Percentiles rank a stretch among this genome's conserved stretches.
Evolutionary conservation across 768 basidiomycete genomes (phyloP).

Genomic region (Termitomyces bulborhizus): DNA sequence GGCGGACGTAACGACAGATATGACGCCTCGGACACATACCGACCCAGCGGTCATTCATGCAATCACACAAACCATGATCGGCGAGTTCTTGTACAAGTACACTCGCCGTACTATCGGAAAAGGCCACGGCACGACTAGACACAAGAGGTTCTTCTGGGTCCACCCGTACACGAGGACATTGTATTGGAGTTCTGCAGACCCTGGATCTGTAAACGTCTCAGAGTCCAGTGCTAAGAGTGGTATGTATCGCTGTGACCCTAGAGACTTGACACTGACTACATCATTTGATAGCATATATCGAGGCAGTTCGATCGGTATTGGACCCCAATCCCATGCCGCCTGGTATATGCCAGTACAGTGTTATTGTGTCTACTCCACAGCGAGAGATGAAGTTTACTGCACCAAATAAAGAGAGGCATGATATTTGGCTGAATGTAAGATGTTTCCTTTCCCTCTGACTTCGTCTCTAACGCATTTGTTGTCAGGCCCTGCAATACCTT

Average conservation of each 20-base stretch:
- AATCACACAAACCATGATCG: constrained; percentile 99
- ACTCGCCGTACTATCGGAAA: constrained; percentile 86
- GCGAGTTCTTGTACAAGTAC: constrained; percentile 98
- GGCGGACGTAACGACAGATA: constrained; percentile 37
- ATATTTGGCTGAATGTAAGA: constrained; percentile 87
- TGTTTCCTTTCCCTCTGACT: background rate
- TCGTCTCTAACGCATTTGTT: constrained; percentile 1
- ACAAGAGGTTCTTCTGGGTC: constrained; percentile 99
- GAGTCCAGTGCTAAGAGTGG: constrained; percentile 97
- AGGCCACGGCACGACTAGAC: constrained; percentile 83
- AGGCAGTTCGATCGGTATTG: constrained; percentile 84
- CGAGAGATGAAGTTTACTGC: constrained; percentile 99
- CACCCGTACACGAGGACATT: constrained; percentile 97
- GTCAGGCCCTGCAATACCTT: constrained; percentile 86
- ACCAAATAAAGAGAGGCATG: constrained; percentile 89
- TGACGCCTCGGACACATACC: constrained; percentile 44
- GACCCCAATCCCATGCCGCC: constrained; percentile 97
- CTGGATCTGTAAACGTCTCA: constrained; percentile 78
- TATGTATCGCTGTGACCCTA: constrained; percentile 36
- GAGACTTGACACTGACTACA: constrained; percentile 7
- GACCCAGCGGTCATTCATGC: constrained; percentile 92
- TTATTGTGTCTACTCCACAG: constrained; percentile 87
- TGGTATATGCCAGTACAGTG: constrained; percentile 87
- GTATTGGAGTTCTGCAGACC: constrained; percentile 96
- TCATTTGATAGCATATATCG: constrained; percentile 71